These are phyloP conservation scores for Dispira parvispora DNA, from an alignment of 192 early-diverging fungal species.

Conservation along the genomic window DNA sequence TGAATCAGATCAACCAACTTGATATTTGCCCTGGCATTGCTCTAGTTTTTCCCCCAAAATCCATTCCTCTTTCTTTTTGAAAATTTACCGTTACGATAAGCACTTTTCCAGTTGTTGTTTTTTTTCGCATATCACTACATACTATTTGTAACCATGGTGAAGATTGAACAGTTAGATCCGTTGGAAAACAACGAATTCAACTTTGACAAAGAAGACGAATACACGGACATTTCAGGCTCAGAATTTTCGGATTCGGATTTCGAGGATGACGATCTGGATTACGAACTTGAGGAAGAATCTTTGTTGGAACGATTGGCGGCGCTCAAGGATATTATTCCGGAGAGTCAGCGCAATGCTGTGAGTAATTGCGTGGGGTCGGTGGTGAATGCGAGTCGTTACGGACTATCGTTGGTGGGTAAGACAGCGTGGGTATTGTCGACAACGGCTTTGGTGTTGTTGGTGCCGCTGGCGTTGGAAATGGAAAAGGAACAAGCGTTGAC, in stretches of 20 bases:
- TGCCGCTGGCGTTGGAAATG: slow-evolving; percentile 75
- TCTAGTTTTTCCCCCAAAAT: no score
- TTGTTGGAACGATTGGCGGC: slow-evolving; percentile 67
- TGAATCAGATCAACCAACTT: no score
- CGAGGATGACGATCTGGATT: slow-evolving; percentile 42
- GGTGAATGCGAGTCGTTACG: slow-evolving; percentile 35
- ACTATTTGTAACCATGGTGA: slow-evolving; percentile 1
- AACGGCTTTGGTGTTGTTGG: slow-evolving; percentile 57
- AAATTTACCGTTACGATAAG: no score
- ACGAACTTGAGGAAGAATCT: slow-evolving; percentile 63
- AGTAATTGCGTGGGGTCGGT: slow-evolving; percentile 35
- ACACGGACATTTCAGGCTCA: slow-evolving; percentile 5
- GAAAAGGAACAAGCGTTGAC: slow-evolving; percentile 75
- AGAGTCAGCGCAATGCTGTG: slow-evolving; percentile 47
- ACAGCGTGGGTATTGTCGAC: slow-evolving; percentile 82
- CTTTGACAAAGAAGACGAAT: slow-evolving; percentile 6
- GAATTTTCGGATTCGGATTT: slow-evolving; percentile 25
- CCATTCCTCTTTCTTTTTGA: no score
- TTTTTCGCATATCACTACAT: neutral
- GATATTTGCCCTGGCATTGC: no score
- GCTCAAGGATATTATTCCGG: slow-evolving; percentile 75
- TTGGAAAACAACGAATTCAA: slow-evolving; percentile 2
- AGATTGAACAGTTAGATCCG: slow-evolving; percentile 9
- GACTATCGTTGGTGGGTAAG: slow-evolving; percentile 54
- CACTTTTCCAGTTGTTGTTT: no score